Percentiles rank a stretch among this genome's conserved stretches.
Evolutionary conservation across 2,329 filamentous ascomycete species (phyloP).

Genomic region (Clathrospora elynae): DNA sequence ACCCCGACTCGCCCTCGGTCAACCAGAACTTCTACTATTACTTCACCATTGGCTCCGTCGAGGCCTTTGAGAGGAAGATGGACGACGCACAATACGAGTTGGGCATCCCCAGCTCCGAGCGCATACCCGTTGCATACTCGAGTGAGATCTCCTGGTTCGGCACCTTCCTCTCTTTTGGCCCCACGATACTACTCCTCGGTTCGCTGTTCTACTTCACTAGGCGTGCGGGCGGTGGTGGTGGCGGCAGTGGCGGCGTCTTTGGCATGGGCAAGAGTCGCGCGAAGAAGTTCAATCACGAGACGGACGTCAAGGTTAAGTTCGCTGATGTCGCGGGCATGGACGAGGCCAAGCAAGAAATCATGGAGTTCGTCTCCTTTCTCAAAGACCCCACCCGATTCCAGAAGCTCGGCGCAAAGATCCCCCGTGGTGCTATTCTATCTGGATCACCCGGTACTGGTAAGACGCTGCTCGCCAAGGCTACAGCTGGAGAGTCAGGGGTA

Average conservation of each 20-base stretch:
- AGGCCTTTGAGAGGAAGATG: constrained; percentile 86
- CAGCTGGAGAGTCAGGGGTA: constrained; percentile 93
- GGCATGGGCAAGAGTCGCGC: constrained; percentile 95
- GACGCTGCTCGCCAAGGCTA: constrained; percentile 94
- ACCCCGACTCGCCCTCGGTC: constrained; percentile 74
- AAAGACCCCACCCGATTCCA: constrained; percentile 93
- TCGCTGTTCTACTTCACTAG: constrained; percentile 79
- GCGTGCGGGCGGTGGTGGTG: constrained; percentile 68
- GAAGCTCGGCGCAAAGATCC: constrained; percentile 95
- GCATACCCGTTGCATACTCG: constrained; percentile 89
- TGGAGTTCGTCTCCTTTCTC: constrained; percentile 98
- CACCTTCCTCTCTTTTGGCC: constrained; percentile 79
- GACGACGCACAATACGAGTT: constrained; percentile 89
- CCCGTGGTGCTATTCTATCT: constrained; percentile 92
- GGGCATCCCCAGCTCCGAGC: constrained; percentile 81
- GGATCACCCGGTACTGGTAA: constrained; percentile 99
- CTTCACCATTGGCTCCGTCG: constrained; percentile 93
- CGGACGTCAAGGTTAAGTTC: constrained; percentile 95
- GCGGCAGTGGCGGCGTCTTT: constrained; percentile 74
- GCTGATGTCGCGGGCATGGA: constrained; percentile 96
- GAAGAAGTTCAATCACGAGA: constrained; percentile 97
- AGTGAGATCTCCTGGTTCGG: constrained; percentile 74
- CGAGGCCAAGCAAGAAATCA: constrained; percentile 96
- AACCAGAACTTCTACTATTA: constrained; percentile 80
- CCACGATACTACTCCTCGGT: constrained; percentile 84